Percentiles rank a stretch among this genome's conserved stretches.
Conservation (phyloP, 495 filamentous ascomycete genomes). For the Thermochaetoides thermophila region DNA sequence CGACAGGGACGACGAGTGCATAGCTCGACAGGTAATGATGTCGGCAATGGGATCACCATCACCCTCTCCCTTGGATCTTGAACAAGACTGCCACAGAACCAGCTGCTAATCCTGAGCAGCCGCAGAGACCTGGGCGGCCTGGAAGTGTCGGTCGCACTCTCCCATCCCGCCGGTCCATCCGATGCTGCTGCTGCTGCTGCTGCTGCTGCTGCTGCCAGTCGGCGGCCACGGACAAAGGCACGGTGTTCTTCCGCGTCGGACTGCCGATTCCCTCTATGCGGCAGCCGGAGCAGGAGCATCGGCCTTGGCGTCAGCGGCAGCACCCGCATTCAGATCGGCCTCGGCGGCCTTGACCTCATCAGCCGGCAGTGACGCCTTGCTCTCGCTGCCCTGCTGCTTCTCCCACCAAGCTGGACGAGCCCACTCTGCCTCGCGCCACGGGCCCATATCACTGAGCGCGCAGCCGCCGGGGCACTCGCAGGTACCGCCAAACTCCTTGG, state of each 20-base stretch:
- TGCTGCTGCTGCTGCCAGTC: no score
- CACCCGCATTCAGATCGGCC: constrained; percentile 13
- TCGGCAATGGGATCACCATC: no score
- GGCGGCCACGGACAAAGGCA: background rate
- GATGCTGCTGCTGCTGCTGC: no score
- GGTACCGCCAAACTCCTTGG: constrained; percentile 67
- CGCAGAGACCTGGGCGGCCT: background rate
- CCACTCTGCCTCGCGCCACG: constrained; percentile 77
- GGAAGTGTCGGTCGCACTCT: background rate
- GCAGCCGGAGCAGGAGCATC: constrained; percentile 22
- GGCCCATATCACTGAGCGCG: constrained; percentile 73
- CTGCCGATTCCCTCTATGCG: constrained; percentile 7
- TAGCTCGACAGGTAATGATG: background rate
- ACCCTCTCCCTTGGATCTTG: background rate
- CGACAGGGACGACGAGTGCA: constrained; percentile 1
- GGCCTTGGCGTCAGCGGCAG: constrained; percentile 10
- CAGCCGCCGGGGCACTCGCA: constrained; percentile 80
- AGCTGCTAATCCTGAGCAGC: background rate
- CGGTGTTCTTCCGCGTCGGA: background rate
- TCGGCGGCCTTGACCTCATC: constrained; percentile 11
- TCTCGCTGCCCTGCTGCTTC: constrained; percentile 12
- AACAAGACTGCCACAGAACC: background rate
- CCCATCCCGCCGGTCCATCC: no score
- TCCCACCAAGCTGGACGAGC: constrained; percentile 57
- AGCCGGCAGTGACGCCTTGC: constrained; percentile 9